A percentile compares a stretch with the other conserved stretches of the same genome.
Evolutionary conservation across 2,329 filamentous ascomycete genomes (phyloP).

Genomic region (Arthroderma sp.): DNA sequence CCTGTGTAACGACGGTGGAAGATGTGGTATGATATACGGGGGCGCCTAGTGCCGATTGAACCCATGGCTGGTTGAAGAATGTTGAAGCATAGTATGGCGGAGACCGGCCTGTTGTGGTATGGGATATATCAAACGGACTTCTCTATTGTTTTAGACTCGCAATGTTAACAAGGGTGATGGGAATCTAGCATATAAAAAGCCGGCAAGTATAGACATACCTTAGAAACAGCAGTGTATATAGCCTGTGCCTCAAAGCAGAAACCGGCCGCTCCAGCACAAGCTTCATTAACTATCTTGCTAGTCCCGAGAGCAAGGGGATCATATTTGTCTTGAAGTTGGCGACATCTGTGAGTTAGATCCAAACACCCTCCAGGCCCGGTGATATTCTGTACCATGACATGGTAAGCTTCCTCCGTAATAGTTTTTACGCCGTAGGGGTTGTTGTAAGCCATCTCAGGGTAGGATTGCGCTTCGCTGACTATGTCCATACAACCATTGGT

Average conservation of each 20-base stretch:
- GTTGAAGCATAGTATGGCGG: slow-evolving; percentile 28
- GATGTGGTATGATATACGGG: slow-evolving; percentile 41
- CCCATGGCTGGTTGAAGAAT: slow-evolving; percentile 39
- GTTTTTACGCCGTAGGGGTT: slow-evolving; percentile 39
- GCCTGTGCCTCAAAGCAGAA: slow-evolving; percentile 19
- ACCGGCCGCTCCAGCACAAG: slow-evolving; percentile 28
- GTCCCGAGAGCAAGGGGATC: slow-evolving; percentile 3
- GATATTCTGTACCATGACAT: slow-evolving; percentile 25
- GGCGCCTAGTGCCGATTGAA: slow-evolving; percentile 40
- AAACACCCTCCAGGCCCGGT: slow-evolving; percentile 30
- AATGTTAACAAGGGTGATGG: not conserved
- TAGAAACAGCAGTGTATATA: not conserved
- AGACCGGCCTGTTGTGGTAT: too few relatives aligned
- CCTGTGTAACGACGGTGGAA: slow-evolving; percentile 35
- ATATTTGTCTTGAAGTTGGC: slow-evolving; percentile 12
- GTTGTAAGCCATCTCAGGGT: slow-evolving; percentile 35
- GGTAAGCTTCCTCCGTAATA: slow-evolving; percentile 30
- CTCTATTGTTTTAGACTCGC: not conserved
- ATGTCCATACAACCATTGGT: slow-evolving; percentile 22
- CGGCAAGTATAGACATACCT: not conserved
- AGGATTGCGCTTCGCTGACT: slow-evolving; percentile 33
- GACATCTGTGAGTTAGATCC: slow-evolving; percentile 36
- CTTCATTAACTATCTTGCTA: slow-evolving; percentile 17
- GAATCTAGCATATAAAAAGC: not conserved
- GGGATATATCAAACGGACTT: too few relatives aligned